phyloP scores from a whole-genome alignment of 306 rosid genomes.

The Delonix regia region DNA sequence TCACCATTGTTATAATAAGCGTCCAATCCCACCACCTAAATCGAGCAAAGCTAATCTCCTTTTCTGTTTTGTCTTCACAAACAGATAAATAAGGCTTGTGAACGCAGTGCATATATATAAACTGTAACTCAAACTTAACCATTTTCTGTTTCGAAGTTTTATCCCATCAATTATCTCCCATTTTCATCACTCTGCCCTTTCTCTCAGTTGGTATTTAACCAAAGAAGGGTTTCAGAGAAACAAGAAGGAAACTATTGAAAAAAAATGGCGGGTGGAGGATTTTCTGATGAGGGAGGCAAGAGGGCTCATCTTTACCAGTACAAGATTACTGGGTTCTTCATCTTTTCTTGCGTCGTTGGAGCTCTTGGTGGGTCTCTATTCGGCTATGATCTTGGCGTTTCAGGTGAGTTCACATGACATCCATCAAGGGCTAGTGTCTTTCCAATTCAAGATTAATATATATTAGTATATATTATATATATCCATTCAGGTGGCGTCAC shows the following conservation, averaged over 20 bases:
- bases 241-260: neutral
- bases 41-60: neutral
- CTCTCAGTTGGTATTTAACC: neutral
- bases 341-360: slow-evolving; percentile 72
- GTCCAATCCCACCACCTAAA: neutral
- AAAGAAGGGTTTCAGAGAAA: neutral
- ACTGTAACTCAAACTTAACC: neutral
- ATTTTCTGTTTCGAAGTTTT: neutral
- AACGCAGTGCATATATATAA: neutral
- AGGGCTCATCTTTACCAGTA: slow-evolving; percentile 81
- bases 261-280: slow-evolving; percentile 73
- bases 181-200: too few species aligned
- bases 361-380: slow-evolving; percentile 92
- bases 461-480: neutral
- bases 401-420: slow-evolving; percentile 64
- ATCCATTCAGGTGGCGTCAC: slow-evolving; percentile 77
- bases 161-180: neutral
- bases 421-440: too few species aligned
- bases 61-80: neutral
- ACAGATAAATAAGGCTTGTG: neutral
- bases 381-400: slow-evolving; percentile 95
- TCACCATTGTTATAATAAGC: neutral
- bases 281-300: slow-evolving; percentile 37
- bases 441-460: too few species aligned
- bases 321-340: slow-evolving; percentile 60